Evolutionary conservation across 805 yeast genomes (phyloP), one percentile per base, ranked within the genome.

Genomic region (Ogataea polymorpha): DNA sequence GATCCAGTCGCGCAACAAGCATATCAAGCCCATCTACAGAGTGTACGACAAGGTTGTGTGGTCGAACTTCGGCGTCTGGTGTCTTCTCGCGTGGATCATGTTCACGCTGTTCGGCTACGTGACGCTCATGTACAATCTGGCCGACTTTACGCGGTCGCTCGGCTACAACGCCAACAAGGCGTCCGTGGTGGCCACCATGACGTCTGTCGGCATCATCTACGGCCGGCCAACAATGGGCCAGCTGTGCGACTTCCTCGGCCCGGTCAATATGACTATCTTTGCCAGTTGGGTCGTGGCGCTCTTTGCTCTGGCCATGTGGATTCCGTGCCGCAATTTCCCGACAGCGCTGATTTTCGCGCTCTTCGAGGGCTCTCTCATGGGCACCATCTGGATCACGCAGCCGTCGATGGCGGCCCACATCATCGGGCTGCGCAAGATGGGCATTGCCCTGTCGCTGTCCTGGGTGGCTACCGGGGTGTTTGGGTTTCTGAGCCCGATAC

Each of bases 71-170:
- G 77, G 78, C 0, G 51, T 54, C 37, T 32, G 46, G 20, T 51
- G 55, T 27, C 30, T 59, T 17, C 30, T 53, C 1, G 61, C 70
- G 46, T 71, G 72, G 71, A 61, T 71, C 11, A 62, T 71, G 37
- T 65, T 72, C 35, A 72, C 82, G 9, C 62, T 77, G 59, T 68
- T 80, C 48, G 86, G 85, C 0, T 80, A 80, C 51, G 83, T 79
- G 29, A 71, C 76, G 16, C 63, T 79, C 30, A 65, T 80, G 55
- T 80, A 80, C 56, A 72, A 77, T 25, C 59, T 81, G 49, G 77
- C 81, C 7, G 79, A 79, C 48, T 79, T 75, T 50, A 77, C 86
- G 9, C 66, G 72, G 3, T 73, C 82, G 2, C 50, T 81, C 42
- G 88, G 88, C 0, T 80, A 79, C 50, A 45, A 71, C 3, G 63